Percentiles rank a stretch among this genome's conserved stretches.
Evolutionary conservation across 345 rosid species (phyloP).

Genomic region (Aquilaria yunnanensis): DNA sequence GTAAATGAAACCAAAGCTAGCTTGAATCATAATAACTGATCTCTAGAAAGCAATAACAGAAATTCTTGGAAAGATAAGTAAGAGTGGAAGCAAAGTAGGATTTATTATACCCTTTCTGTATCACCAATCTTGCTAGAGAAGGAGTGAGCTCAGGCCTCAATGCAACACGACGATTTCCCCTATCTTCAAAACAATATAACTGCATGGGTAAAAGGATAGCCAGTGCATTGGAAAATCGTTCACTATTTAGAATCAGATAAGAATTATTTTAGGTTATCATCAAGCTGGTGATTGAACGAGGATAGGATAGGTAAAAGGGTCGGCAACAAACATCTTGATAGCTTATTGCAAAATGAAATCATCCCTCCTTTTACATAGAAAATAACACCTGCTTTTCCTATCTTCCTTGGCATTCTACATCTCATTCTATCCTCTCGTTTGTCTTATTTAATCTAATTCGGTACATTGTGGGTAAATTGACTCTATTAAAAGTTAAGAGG

Average conservation of each 20-base stretch:
- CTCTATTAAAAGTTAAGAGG: no score
- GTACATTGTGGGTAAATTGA: no score
- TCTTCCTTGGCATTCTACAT: no score
- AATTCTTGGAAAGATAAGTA: constrained; percentile 5
- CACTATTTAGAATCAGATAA: no score
- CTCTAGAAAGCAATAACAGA: neutral
- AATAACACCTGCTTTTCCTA: no score
- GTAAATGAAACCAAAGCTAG: neutral
- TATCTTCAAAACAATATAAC: constrained; percentile 93
- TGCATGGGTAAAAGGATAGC: constrained; percentile 22
- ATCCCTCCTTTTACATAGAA: no score
- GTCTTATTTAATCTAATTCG: no score
- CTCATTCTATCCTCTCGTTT: no score
- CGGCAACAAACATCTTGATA: no score
- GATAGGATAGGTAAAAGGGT: no score
- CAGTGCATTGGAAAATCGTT: neutral
- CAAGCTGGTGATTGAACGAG: neutral
- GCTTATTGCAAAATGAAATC: no score
- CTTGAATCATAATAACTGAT: constrained; percentile 4
- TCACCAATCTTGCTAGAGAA: constrained; percentile 87
- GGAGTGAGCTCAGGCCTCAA: constrained; percentile 99
- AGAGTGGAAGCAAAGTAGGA: neutral
- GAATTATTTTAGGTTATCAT: no score
- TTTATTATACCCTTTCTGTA: constrained; percentile 77
- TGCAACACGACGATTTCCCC: constrained; percentile 93